Evolutionary conservation across 83 land plant genomes (phyloP), one percentile per base, ranked within the genome.

Genomic region (Larix sibirica): DNA sequence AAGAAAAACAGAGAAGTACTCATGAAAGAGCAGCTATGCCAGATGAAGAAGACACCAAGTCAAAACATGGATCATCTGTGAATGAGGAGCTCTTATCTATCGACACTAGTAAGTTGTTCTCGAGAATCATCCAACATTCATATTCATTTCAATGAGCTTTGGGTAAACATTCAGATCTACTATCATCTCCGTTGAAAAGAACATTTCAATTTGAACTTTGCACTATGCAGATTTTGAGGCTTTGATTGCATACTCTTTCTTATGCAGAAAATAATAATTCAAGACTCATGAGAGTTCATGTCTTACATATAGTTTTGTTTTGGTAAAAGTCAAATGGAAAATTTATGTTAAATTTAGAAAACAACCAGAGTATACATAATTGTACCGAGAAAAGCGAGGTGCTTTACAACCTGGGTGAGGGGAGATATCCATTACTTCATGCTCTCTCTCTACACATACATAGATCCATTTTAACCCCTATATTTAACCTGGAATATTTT

Each of bases 31-130:
- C 79, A 24, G 16, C 26, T 13, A 2, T 75, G 59, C 33, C 79
- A 75, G 79, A 26, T 50, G 60, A 50, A 75, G 79, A 75, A 50
- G 50, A 60, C 31, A 75, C 54, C 33, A 75, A 50, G 4, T 14
- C 18, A 75, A 31, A 75, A 50, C 60, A 50, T 23, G 16, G 7
- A 50, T 75, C 79, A 21, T 75, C 33, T 24, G 26, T 0, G 60
- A 75, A 50, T 24, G 33, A 47, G 79, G 79, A 75, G 26, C 17
- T 50, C 20, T 26, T 75, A 4, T 18, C 79, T 31, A 24, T 47
- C 50, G 44, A 50, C 60, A 75, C 33, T 21, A 17, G 79, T 50
- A 75, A 50, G 79, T 54, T 50, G 23, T 54, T 50, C 12, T 50
- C 26, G 59, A 50, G 26, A 18, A 26, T 26, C 20, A 75, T 50